A percentile compares a stretch with the other conserved stretches of the same genome.
These are phyloP conservation scores for Calonectria montana DNA, from an alignment of 2,329 filamentous ascomycete genomes.

Conservation along the genomic window DNA sequence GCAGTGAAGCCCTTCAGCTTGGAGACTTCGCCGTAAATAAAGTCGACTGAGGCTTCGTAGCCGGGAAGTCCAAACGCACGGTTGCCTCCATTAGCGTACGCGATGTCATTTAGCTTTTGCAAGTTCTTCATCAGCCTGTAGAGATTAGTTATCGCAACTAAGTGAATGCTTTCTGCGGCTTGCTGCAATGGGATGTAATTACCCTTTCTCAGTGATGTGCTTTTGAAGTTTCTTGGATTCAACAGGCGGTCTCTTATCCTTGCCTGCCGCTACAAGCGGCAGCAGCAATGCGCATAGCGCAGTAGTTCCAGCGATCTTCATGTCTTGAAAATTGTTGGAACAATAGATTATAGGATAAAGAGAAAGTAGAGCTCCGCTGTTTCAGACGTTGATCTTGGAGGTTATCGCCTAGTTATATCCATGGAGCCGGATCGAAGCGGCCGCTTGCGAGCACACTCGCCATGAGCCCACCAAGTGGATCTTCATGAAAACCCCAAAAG, in stretches of 20 bases:
- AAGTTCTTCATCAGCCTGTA: conserved; percentile 40
- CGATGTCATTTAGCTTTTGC: conserved; percentile 44
- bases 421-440: not conserved
- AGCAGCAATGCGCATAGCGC: conserved; percentile 42
- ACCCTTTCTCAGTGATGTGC: conserved; percentile 39
- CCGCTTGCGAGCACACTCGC: not conserved
- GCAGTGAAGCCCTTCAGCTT: conserved; percentile 41
- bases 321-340: conserved; percentile 1
- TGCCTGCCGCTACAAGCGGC: conserved; percentile 33
- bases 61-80: conserved; percentile 46
- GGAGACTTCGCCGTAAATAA: conserved; percentile 42
- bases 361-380: not conserved
- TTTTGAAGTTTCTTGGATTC: conserved; percentile 40
- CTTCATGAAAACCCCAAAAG: not conserved
- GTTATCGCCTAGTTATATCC: conserved; percentile 1
- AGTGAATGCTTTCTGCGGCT: rapidly evolving
- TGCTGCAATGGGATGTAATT: not conserved
- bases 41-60: conserved; percentile 50
- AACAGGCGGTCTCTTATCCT: conserved; percentile 31
- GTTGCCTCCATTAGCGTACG: conserved; percentile 46
- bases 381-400: not conserved
- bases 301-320: conserved; percentile 33
- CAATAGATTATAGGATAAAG: not conserved
- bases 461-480: conserved; percentile 1
- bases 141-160: not conserved